Evolutionary conservation across 2,329 filamentous ascomycete genomes (phyloP).

Genomic region (Hypoxylon sp.): DNA sequence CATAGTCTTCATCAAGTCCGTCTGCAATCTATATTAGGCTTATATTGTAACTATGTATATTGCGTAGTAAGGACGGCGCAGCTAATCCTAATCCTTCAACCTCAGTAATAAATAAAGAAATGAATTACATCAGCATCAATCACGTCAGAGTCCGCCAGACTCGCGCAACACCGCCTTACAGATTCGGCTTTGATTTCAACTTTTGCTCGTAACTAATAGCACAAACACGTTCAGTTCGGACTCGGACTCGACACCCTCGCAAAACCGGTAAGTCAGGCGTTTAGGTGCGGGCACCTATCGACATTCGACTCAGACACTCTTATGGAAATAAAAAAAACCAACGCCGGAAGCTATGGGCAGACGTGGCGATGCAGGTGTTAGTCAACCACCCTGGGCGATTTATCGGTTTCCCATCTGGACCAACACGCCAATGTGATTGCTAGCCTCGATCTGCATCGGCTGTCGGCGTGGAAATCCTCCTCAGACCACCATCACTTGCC

Average conservation of each 20-base stretch:
- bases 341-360: slow-evolving; percentile 13
- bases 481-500: slow-evolving; percentile 19
- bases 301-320: slow-evolving; percentile 21
- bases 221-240: slow-evolving; percentile 13
- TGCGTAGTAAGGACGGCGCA: slow-evolving; percentile 3
- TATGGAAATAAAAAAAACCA: slow-evolving; percentile 10
- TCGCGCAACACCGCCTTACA: slow-evolving; percentile 37
- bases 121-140: slow-evolving; percentile 44
- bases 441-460: slow-evolving; percentile 40
- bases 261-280: neutral
- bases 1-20: neutral
- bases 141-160: slow-evolving; percentile 41
- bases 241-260: slow-evolving; percentile 7
- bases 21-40: slow-evolving; percentile 2
- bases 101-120: slow-evolving; percentile 22
- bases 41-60: slow-evolving; percentile 7
- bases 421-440: slow-evolving; percentile 33
- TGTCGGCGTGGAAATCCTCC: slow-evolving; percentile 41
- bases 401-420: slow-evolving; percentile 26
- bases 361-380: slow-evolving; percentile 41
- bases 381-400: slow-evolving; percentile 18
- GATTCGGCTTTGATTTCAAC: slow-evolving; percentile 18
- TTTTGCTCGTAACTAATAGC: slow-evolving; percentile 15
- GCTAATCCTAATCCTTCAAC: slow-evolving; percentile 7
- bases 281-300: slow-evolving; percentile 37